Base-by-base conservation (phyloP, 2,329 filamentous ascomycete species). In the Colletotrichum sp. region DNA sequence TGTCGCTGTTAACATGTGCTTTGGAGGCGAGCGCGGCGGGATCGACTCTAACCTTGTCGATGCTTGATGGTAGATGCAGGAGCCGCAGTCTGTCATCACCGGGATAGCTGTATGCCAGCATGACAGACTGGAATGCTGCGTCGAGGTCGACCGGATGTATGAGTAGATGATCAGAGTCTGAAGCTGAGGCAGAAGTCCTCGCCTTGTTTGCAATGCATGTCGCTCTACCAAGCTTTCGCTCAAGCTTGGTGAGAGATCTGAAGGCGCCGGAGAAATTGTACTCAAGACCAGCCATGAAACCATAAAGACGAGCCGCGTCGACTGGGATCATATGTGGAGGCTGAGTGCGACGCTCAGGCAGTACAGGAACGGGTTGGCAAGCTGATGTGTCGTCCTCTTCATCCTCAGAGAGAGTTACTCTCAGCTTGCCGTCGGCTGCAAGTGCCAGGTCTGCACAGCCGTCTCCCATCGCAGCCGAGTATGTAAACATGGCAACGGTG, bases 71-170 rank as follows among this genome's bases (percentile, higher is more conserved):
- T 7, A 85, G 72, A 66, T 83, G 80, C 13, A 82, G 71, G 5
- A 80, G 71, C 77, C 81, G 81, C 9, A 85, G 77, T 13, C 80
- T 77, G 4, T 79, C 81, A 70, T 83, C 81, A 1, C 77, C 79
- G 3, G 84, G 84, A 21, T 73, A 78, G 24, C 78, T 76, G 69
- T 78, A 81, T 9, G 84, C 83, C 4, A 82, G 70, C 12, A 84
- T 74, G 26, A 77, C 55, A 4, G 80, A 60, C 75, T 86, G 85
- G 73, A 86, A 78, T 1, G 82, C 80, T 2, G 78, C 79, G 66
- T 85, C 84, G 0, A 86, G 79, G 16, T 76, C 72, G 3, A 68
- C 78, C 0, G 84, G 84, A 66, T 85, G 83, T 3, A 85, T 77
- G 8, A 85, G 69, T 63, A 68, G 30, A 32, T 34, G 5, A 73